These are phyloP conservation scores for Blepharisma stoltei DNA, from an alignment of 73 alveolate genomes.

Conservation along the genomic window DNA sequence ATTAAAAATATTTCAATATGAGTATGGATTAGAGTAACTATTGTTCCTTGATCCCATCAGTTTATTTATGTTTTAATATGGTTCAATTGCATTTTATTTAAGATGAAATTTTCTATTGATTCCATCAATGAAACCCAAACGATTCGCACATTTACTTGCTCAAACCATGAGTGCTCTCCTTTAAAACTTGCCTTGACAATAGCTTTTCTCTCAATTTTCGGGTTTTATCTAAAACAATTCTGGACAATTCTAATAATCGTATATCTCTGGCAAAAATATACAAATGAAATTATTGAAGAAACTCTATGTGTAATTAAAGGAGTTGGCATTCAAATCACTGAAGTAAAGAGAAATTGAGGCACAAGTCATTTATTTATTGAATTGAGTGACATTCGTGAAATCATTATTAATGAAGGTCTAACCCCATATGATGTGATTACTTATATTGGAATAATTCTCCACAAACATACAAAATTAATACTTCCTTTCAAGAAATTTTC, in stretches of 20 bases:
- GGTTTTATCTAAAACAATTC: background rate
- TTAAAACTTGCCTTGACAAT: background rate
- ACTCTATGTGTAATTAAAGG: conserved; percentile 22
- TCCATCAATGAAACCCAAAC: conserved; percentile 2
- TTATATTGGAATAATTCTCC: background rate
- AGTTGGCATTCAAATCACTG: conserved; percentile 16
- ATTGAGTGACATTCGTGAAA: conserved; percentile 15
- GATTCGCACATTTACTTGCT: conserved; percentile 8
- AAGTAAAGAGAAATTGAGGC: background rate
- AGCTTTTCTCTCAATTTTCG: background rate
- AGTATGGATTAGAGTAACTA: no score
- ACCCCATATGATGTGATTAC: conserved; percentile 15
- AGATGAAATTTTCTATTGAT: conserved; percentile 17
- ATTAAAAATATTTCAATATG: no score
- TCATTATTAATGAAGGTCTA: background rate
- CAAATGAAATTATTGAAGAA: conserved; percentile 4
- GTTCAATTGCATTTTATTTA: no score
- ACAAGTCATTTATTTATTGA: background rate
- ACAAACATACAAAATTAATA: background rate
- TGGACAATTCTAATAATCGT: background rate
- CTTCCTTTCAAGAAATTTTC: conserved; percentile 3
- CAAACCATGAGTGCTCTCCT: background rate
- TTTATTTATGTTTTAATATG: no score
- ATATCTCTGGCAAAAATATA: background rate
- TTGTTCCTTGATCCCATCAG: no score